phyloP scores from a whole-genome alignment of 2,329 filamentous ascomycete species.

The Alternaria metachromatica region DNA sequence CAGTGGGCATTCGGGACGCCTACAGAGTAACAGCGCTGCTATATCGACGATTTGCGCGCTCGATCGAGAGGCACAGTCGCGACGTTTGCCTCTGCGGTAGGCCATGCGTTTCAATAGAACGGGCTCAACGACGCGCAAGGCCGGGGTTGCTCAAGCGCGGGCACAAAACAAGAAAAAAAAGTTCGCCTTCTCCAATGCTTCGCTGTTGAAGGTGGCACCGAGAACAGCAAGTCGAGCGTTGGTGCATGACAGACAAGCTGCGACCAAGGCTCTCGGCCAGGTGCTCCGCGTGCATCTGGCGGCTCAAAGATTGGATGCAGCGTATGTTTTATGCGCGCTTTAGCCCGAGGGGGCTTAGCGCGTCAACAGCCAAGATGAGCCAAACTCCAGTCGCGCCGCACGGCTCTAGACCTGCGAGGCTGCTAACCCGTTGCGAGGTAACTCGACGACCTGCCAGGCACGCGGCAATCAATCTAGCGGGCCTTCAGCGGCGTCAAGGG shows the following conservation, averaged over 20 bases:
- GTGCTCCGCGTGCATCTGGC: constrained; percentile 19
- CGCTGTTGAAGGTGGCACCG: constrained; percentile 5
- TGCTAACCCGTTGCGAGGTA: constrained; percentile 16
- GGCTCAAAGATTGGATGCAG: constrained; percentile 3
- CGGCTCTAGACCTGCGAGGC: constrained; percentile 18
- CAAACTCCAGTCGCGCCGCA: constrained; percentile 16
- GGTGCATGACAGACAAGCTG: constrained; percentile 24
- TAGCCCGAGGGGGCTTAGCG: constrained; percentile 13
- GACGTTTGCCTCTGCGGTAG: background rate
- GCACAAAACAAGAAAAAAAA: constrained; percentile 5
- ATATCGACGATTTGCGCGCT: background rate
- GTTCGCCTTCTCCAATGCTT: constrained; percentile 5
- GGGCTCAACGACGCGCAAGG: background rate
- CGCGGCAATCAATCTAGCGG: constrained; percentile 14
- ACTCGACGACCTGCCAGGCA: constrained; percentile 19
- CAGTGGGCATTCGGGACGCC: background rate
- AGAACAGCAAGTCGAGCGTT: constrained; percentile 22
- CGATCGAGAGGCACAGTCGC: background rate
- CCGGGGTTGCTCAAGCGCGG: background rate
- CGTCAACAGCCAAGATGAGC: constrained; percentile 26
- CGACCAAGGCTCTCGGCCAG: constrained; percentile 27
- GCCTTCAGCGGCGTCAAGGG: constrained; percentile 20
- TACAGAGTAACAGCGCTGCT: background rate
- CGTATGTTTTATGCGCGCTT: constrained; percentile 10
- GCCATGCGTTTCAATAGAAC: background rate